A percentile compares a stretch with the other conserved stretches of the same genome.
phyloP scores from a whole-genome alignment of 129 eudicot species.

The Daucus carota region DH1_v3.0 NC_030387.2:35639501-35640000 shows the following conservation, averaged over 20 bases:
- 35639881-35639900: slow-evolving; percentile 12
- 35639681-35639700: slow-evolving; percentile 9
- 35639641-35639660: slow-evolving; percentile 27
- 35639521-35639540: slow-evolving; percentile 43
- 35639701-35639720: slow-evolving; percentile 3
- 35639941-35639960: slow-evolving; percentile 9
- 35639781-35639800: slow-evolving; percentile 40
- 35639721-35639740: slow-evolving; percentile 7
- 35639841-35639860: slow-evolving; percentile 23
- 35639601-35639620: slow-evolving; percentile 30
- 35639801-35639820: slow-evolving; percentile 23
- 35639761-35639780: slow-evolving; percentile 1
- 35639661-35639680: slow-evolving; percentile 20
- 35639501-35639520: slow-evolving; percentile 18
- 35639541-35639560: slow-evolving; percentile 77
- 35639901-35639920: slow-evolving; percentile 4
- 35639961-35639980: slow-evolving; percentile 44
- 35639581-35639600: slow-evolving; percentile 39
- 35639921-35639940: slow-evolving; percentile 20
- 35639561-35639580: slow-evolving; percentile 61
- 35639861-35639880: slow-evolving; percentile 38
- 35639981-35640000: neutral
- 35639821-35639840: slow-evolving; percentile 23
- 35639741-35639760: slow-evolving; percentile 15
- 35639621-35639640: slow-evolving; percentile 17